A percentile compares a stretch with the other conserved stretches of the same genome.
phyloP scores from a whole-genome alignment of 805 yeast genomes.

The Saccharomycopsis microspora region DNA sequence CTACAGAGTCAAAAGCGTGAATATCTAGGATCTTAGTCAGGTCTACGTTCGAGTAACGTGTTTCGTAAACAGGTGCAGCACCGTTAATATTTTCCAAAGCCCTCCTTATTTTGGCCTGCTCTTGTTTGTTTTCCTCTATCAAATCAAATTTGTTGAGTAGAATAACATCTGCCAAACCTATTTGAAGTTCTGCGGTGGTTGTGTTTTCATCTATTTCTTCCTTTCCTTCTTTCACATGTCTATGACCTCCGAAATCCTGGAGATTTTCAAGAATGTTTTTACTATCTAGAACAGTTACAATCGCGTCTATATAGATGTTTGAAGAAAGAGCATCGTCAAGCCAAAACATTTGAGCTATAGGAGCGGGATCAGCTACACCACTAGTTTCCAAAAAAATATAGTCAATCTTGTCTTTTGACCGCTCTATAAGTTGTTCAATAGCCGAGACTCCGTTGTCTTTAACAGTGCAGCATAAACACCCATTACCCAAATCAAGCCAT shows the following conservation, averaged over 20 bases:
- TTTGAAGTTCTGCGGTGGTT: conserved; percentile 81
- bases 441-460: conserved; percentile 93
- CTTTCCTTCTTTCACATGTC: conserved; percentile 33
- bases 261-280: conserved; percentile 54
- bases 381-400: conserved; percentile 90
- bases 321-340: conserved; percentile 81
- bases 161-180: conserved; percentile 81
- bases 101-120: conserved; percentile 24
- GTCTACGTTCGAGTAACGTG: conserved; percentile 68
- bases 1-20: conserved; percentile 56
- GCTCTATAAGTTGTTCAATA: conserved; percentile 72
- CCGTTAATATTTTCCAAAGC: conserved; percentile 49
- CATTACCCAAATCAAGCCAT: conserved; percentile 95
- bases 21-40: conserved; percentile 58
- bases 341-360: conserved; percentile 97
- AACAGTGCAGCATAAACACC: conserved; percentile 93
- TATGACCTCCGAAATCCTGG: conserved; percentile 63
- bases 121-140: conserved; percentile 21
- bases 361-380: conserved; percentile 96
- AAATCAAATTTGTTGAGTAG: conserved; percentile 71
- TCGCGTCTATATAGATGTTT: conserved; percentile 82
- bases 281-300: conserved; percentile 76
- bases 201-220: conserved; percentile 27
- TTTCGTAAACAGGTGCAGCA: conserved; percentile 52
- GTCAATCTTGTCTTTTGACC: conserved; percentile 59